Conservation (phyloP, 192 early-diverging fungal species). For the Pecoramyces ruminantium region DNA sequence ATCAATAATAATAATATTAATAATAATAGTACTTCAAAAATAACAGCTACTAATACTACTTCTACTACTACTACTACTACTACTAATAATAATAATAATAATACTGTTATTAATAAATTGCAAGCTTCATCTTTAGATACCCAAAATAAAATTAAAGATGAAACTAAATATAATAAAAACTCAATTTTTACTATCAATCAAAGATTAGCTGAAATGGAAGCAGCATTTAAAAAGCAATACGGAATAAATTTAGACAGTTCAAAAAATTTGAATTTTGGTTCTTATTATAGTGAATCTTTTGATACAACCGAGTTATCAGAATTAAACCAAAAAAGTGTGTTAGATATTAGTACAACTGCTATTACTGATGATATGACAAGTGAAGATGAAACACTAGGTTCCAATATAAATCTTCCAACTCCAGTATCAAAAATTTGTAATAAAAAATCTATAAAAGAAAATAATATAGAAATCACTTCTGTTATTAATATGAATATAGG, state of each 20-base stretch:
- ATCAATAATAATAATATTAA: too few relatives aligned
- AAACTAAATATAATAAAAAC: background rate
- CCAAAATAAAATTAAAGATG: background rate
- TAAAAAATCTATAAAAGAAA: background rate
- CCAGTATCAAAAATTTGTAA: background rate
- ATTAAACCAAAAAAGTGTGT: background rate
- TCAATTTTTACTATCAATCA: background rate
- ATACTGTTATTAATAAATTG: background rate
- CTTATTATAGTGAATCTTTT: background rate
- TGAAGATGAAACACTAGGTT: background rate
- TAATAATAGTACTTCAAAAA: too few relatives aligned
- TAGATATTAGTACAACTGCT: background rate
- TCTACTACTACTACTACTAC: too few relatives aligned
- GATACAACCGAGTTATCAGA: background rate
- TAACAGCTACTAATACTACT: too few relatives aligned
- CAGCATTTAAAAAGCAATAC: background rate
- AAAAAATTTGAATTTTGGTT: background rate
- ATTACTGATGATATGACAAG: background rate
- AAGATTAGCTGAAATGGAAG: background rate
- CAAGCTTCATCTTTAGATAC: background rate
- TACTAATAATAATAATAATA: background rate
- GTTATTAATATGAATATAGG: background rate
- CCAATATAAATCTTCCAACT: too few relatives aligned
- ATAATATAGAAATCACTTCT: background rate
- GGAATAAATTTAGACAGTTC: background rate